Percentiles rank a stretch among this genome's conserved stretches.
Conservation (phyloP, 176 grass and related monocot species). For the Oryza officinalis region DNA sequence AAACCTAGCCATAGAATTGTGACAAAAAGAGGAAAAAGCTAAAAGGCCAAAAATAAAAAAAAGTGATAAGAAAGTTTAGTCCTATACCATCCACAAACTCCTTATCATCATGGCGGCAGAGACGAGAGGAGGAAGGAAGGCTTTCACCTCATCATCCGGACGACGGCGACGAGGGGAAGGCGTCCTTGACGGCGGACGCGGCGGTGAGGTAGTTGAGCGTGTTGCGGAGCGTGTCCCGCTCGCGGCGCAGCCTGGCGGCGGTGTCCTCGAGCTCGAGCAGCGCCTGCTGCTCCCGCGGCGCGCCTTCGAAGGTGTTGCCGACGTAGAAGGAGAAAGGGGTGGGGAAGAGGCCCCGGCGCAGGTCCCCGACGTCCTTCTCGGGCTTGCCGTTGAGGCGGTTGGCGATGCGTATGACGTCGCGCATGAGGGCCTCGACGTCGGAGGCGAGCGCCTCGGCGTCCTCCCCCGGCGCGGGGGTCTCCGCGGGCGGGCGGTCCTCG, state of each 20-base stretch:
- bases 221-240: conserved; percentile 86
- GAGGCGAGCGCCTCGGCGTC: conserved; percentile 73
- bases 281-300: conserved; percentile 90
- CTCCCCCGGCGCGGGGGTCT: conserved; percentile 46
- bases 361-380: conserved; percentile 79
- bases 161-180: conserved; percentile 73
- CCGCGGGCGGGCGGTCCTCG: conserved; percentile 87
- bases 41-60: background rate
- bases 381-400: conserved; percentile 90
- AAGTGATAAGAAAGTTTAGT: conserved; percentile 42
- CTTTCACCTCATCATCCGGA: conserved; percentile 32
- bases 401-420: conserved; percentile 94
- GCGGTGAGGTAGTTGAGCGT: conserved; percentile 99
- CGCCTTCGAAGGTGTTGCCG: conserved; percentile 86
- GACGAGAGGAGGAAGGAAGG: background rate
- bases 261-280: conserved; percentile 99
- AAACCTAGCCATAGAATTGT: conserved; percentile 37
- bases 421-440: conserved; percentile 87
- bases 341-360: conserved; percentile 77
- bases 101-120: conserved; percentile 32
- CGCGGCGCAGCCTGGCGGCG: conserved; percentile 65
- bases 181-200: conserved; percentile 93
- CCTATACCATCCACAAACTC: conserved; percentile 44
- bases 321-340: conserved; percentile 99
- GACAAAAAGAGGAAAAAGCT: background rate